Conservation (phyloP, 345 rosid species). For the Gossypium australe region DNA sequence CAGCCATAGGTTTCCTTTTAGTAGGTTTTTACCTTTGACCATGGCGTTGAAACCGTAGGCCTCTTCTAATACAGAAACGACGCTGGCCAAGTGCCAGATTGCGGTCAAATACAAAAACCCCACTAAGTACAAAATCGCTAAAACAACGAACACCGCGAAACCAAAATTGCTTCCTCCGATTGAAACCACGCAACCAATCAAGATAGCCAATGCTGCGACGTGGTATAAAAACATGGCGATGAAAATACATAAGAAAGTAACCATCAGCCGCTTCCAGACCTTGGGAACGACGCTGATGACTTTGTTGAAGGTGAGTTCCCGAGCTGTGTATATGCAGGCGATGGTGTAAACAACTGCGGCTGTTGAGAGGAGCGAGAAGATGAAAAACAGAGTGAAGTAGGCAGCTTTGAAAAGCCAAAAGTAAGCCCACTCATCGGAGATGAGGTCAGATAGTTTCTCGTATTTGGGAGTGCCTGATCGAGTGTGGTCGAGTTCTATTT, state of each 20-base stretch:
- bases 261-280: constrained; percentile 48
- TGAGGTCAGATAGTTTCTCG: constrained; percentile 23
- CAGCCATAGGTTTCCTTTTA: not conserved
- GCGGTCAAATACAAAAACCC: not conserved
- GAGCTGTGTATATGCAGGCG: constrained; percentile 2
- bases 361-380: constrained; percentile 45
- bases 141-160: not conserved
- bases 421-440: constrained; percentile 26
- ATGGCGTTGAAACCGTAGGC: not conserved
- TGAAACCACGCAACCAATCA: not conserved
- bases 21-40: not conserved
- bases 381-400: constrained; percentile 30
- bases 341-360: constrained; percentile 30
- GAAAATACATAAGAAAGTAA: constrained; percentile 37
- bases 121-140: not conserved
- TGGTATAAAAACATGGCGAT: constrained; percentile 19
- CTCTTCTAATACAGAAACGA: not conserved
- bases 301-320: constrained; percentile 11
- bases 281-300: constrained; percentile 41
- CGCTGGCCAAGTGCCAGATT: not conserved
- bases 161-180: not conserved
- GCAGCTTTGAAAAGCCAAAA: constrained; percentile 25
- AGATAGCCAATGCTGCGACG: not conserved
- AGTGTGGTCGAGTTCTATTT: constrained; percentile 21
- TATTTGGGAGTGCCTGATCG: constrained; percentile 16